Evolutionary conservation across 805 yeast genomes (phyloP), one percentile per base, ranked within the genome.

Genomic region (Saccharomycopsis microspora): DNA sequence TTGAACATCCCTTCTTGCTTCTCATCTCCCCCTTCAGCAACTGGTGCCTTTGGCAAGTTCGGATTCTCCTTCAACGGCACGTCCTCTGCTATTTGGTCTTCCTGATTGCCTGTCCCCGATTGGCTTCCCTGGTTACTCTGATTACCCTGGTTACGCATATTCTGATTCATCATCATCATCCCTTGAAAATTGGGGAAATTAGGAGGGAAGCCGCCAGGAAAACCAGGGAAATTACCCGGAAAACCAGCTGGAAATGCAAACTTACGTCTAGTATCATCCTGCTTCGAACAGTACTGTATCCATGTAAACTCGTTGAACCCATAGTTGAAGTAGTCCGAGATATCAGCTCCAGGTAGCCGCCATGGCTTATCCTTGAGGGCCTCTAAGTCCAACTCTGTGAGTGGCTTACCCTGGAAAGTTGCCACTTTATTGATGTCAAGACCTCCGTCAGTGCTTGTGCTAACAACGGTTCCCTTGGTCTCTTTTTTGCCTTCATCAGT

Each of bases 301-400:
- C 99, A 93, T 10, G 97, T 84, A 55, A 85, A 75, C 67, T 93
- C 99, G 61, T 93, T 95, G 60, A 93, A 93, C 1, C 98, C 98
- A 59, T 80, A 93, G 66, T 93, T 93, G 71, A 93, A 93, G 64
- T 88, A 94, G 63, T 93, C 97, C 5, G 95, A 76, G 39, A 86
- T 67, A 64, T 93, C 97, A 3, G 96, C 95, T 37, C 97, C 98
- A 1, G 97, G 97, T 54, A 85, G 80, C 60, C 98, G 76, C 99
- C 99, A 93, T 5, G 99, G 99, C 66, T 94, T 94, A 55, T 88
- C 95, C 54, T 85, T 87, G 43, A 89, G 67, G 46, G 80, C 82
- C 51, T 83, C 90, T 7, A 90, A 72, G 51, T 85, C 82, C 8
- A 90, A 71, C 55, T 83, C 79, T 0, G 95, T 85, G 43, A 93